Evolutionary conservation across 2,329 filamentous ascomycete species (phyloP).

Genomic region (Orbilia ellipsospora): DNA sequence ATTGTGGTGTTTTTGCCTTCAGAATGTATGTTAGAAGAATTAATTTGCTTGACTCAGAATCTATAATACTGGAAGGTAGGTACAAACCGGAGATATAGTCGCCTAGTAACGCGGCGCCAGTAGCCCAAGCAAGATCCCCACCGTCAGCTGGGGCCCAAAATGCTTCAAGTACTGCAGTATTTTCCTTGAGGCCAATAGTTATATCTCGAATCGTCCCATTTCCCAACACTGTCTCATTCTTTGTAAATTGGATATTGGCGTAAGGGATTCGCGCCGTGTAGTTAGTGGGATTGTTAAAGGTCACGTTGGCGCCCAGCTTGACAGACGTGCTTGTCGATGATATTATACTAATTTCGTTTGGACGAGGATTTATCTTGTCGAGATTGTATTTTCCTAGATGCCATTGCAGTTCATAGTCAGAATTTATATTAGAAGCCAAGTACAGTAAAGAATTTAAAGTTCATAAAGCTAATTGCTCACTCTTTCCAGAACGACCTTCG

Average conservation of each 20-base stretch:
- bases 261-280: slow-evolving; percentile 87
- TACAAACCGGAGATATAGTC: slow-evolving; percentile 80
- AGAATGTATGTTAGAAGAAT: not conserved
- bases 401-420: slow-evolving; percentile 58
- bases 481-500: too few species aligned
- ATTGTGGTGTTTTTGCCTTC: slow-evolving; percentile 81
- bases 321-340: slow-evolving; percentile 78
- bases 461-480: too few species aligned
- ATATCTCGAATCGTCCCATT: slow-evolving; percentile 76
- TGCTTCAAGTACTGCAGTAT: slow-evolving; percentile 75
- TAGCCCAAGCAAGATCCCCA: slow-evolving; percentile 70
- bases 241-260: slow-evolving; percentile 78
- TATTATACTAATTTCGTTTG: slow-evolving; percentile 77
- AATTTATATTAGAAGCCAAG: slow-evolving; percentile 1
- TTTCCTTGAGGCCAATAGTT: slow-evolving; percentile 74
- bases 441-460: too few species aligned
- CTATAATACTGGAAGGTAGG: not conserved
- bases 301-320: slow-evolving; percentile 76
- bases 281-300: slow-evolving; percentile 88
- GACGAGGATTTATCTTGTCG: slow-evolving; percentile 68
- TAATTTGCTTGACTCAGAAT: not conserved
- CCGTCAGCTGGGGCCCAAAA: slow-evolving; percentile 78
- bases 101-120: slow-evolving; percentile 80
- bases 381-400: slow-evolving; percentile 71
- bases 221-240: slow-evolving; percentile 79